Percentiles rank a stretch among this genome's conserved stretches.
Conservation (phyloP, 106 monocot species). For the Dactylorhiza incarnata region DNA sequence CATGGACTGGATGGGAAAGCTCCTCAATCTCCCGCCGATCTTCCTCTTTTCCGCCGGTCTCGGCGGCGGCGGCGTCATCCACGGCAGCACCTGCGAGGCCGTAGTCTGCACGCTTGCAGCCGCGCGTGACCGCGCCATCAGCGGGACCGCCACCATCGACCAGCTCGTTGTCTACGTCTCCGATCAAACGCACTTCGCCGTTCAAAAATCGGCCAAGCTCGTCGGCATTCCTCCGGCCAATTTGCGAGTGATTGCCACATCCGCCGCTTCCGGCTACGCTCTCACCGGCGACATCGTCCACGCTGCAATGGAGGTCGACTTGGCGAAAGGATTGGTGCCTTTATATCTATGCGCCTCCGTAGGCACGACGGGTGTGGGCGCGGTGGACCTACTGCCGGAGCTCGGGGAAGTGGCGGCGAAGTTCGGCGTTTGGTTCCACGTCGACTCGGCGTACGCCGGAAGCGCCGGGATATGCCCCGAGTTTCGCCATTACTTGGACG, state of each 20-base stretch:
- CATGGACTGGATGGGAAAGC: conserved; percentile 40
- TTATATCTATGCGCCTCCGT: conserved; percentile 39
- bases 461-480: conserved; percentile 28
- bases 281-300: conserved; percentile 9
- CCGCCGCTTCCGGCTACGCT: conserved; percentile 13
- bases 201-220: conserved; percentile 30
- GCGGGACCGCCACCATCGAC: conserved; percentile 6
- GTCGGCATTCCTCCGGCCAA: conserved; percentile 32
- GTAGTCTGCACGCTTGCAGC: conserved; percentile 37
- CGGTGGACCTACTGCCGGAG: conserved; percentile 32
- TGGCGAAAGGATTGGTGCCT: conserved; percentile 20
- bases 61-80: conserved; percentile 32
- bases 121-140: conserved; percentile 27
- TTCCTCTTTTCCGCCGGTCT: conserved; percentile 23
- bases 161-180: conserved; percentile 46
- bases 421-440: conserved; percentile 29
- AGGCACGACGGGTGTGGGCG: conserved; percentile 33
- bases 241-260: conserved; percentile 26
- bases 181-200: conserved; percentile 53
- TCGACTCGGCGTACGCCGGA: conserved; percentile 38
- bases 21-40: conserved; percentile 26
- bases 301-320: conserved; percentile 15
- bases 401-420: conserved; percentile 22
- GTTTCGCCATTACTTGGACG: conserved; percentile 25
- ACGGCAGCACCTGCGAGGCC: conserved; percentile 37